Evolutionary conservation across 768 basidiomycete species (phyloP), one percentile per base, ranked within the genome.

Genomic region (Mycena pura): DNA sequence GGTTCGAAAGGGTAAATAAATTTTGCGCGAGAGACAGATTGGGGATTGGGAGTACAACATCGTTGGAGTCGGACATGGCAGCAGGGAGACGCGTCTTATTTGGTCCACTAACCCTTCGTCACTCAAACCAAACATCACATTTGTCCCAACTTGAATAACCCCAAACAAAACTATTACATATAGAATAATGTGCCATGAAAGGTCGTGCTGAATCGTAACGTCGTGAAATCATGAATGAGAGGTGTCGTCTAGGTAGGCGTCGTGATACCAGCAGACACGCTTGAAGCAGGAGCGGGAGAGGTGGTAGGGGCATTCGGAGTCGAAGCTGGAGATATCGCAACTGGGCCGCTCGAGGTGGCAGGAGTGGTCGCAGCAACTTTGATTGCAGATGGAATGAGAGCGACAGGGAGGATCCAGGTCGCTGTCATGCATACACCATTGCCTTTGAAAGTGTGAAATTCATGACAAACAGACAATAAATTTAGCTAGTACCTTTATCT

Each of bases 11-110:
- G 10, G 85, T 84, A 68, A 93, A 97, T 13, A 90, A 78, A 70
- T 90, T 85, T 68, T 96, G 91, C 0, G 95, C 83, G 17, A 96
- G 83, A 11, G 82, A 78, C 56, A 95, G 86, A 72, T 97, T 96
- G 22, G 95, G 96, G 62, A 92, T 90, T 0, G 93, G 93, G 36
- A 92, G 82, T 3, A 95, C 86, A 14, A 85, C 77, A 64, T 96
- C 93, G 74, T 45, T 63, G 38, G 43, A 44, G 29, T 96, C 92
- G 52, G 92, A 84, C 93, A 95, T 95, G 52, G 64, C 68, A 57
- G 63, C 57, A 36, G 34, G 56, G 61, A 43, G 60, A 69, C 62
- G 66, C 64, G 64, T 61, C 60, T 19, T 51, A 51, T 48, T 62
- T 66, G 56, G 46, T 19, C 21, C 21, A 3, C 6, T 6, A 36